A percentile compares a stretch with the other conserved stretches of the same genome.
These are phyloP conservation scores for Acephala macrosclerotiorum DNA, from an alignment of 2,329 filamentous ascomycete species.

Conservation along the genomic window DNA sequence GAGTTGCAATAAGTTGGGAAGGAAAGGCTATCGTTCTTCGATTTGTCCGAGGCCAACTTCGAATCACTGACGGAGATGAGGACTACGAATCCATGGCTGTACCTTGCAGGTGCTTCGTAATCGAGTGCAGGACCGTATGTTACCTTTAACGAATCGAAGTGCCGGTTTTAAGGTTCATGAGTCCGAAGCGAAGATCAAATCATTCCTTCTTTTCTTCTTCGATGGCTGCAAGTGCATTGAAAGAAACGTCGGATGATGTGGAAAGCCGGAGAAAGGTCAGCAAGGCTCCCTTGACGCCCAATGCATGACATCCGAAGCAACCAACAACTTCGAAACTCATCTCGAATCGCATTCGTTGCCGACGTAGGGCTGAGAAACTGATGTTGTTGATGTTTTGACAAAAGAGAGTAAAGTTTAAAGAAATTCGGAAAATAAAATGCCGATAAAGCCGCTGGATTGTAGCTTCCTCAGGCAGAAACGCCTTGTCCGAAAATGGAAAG, in stretches of 20 bases:
- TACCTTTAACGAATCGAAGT: no score
- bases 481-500: constrained; percentile 16
- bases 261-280: neutral
- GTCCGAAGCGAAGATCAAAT: no score
- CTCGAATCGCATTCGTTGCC: neutral
- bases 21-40: no score
- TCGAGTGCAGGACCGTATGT: no score
- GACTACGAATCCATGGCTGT: no score
- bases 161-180: no score
- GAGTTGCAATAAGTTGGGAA: no score
- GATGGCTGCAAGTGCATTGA: neutral
- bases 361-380: neutral
- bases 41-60: no score
- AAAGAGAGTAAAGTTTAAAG: neutral
- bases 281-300: neutral
- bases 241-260: neutral
- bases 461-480: neutral
- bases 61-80: no score
- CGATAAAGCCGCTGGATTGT: neutral
- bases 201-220: neutral
- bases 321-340: neutral
- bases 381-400: neutral
- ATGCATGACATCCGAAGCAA: neutral
- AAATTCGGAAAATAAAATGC: neutral
- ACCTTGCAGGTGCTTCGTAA: no score